phyloP scores from a whole-genome alignment of 202 grass and related monocot genomes.

The Carex arenaria region DNA sequence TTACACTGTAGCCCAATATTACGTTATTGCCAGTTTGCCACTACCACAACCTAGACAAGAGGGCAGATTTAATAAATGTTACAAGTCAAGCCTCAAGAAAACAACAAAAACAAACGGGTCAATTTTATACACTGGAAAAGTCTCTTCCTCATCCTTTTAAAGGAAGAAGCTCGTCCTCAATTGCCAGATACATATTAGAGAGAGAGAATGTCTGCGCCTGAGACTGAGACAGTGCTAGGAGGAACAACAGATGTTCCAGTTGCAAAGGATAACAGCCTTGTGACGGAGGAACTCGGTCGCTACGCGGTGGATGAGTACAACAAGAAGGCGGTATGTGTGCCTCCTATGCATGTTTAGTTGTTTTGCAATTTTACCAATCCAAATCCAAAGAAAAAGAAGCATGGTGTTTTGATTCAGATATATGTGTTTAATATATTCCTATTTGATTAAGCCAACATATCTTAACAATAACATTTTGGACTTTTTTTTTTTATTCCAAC shows the following conservation, averaged over 20 bases:
- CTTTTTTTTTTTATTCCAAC: too few species aligned
- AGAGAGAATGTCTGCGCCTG: background rate
- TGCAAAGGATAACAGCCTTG: slow-evolving; percentile 28
- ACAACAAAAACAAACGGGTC: slow-evolving; percentile 6
- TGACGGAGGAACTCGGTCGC: background rate
- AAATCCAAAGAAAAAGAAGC: background rate
- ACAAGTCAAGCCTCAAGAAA: background rate
- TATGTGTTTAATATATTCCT: background rate
- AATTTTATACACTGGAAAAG: background rate
- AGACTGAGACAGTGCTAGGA: background rate
- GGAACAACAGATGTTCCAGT: slow-evolving; percentile 35
- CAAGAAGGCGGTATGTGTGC: background rate
- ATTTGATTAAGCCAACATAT: background rate
- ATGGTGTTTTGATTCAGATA: background rate
- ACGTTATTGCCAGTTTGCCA: background rate
- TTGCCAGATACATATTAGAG: background rate
- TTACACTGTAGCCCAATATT: background rate
- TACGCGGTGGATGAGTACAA: slow-evolving; percentile 10
- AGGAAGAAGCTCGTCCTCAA: background rate
- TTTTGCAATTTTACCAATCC: background rate
- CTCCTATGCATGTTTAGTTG: background rate
- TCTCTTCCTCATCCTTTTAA: background rate
- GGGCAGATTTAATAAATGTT: background rate
- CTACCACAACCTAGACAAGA: background rate
- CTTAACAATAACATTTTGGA: background rate